Evolutionary conservation across 306 rosid genomes (phyloP).

Genomic region (Malus domestica): ASM211411v1 NC_041798.1:38529501-38530000

Average conservation of each 20-base stretch:
- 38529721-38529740: neutral
- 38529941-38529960: constrained; percentile 38
- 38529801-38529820: too few species aligned
- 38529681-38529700: neutral
- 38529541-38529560: too few species aligned
- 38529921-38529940: constrained; percentile 17
- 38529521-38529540: too few species aligned
- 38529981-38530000: constrained; percentile 13
- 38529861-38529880: too few species aligned
- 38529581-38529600: too few species aligned
- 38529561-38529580: fast-evolving
- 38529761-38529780: fast-evolving
- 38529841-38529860: neutral
- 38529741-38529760: neutral
- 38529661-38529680: neutral
- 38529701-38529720: neutral
- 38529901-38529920: constrained; percentile 5
- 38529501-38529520: too few species aligned
- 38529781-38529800: neutral
- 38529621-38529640: too few species aligned
- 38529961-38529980: constrained; percentile 16
- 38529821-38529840: neutral
- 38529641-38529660: too few species aligned
- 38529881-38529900: neutral
- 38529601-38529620: too few species aligned